These are phyloP conservation scores for Talaromyces sp. DNA, from an alignment of 2,329 filamentous ascomycete species.

Conservation along the genomic window DNA sequence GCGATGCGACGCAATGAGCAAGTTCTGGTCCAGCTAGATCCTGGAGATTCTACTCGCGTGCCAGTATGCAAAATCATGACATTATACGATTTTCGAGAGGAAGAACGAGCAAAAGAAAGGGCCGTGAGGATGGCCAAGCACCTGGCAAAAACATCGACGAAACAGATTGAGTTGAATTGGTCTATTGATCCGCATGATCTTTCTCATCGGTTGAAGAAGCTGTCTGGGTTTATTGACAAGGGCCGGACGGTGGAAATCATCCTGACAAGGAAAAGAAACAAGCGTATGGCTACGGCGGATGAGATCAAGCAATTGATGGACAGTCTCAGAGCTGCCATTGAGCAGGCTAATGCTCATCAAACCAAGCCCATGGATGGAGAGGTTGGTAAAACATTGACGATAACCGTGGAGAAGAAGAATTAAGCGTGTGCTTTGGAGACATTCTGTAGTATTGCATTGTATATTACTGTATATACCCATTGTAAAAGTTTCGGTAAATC, in stretches of 20 bases:
- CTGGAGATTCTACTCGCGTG: slow-evolving; percentile 32
- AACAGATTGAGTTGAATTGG: slow-evolving; percentile 90
- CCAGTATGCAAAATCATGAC: slow-evolving; percentile 72
- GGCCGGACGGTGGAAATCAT: slow-evolving; percentile 74
- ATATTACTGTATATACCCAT: slow-evolving; percentile 7
- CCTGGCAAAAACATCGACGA: slow-evolving; percentile 49
- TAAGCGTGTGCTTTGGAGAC: background rate
- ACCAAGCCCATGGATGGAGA: slow-evolving; percentile 44
- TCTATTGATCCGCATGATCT: slow-evolving; percentile 75
- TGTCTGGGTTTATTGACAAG: slow-evolving; percentile 68
- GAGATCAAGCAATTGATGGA: slow-evolving; percentile 62
- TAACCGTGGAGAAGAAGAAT: slow-evolving; percentile 38
- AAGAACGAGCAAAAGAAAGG: slow-evolving; percentile 41
- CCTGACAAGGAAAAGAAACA: slow-evolving; percentile 65
- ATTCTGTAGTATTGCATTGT: background rate
- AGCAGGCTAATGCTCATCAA: slow-evolving; percentile 44
- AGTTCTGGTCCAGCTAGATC: slow-evolving; percentile 52
- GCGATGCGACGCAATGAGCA: slow-evolving; percentile 51
- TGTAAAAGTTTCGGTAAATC: background rate
- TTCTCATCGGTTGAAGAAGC: slow-evolving; percentile 64
- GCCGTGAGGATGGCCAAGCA: slow-evolving; percentile 43
- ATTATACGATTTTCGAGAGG: slow-evolving; percentile 53
- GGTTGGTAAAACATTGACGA: slow-evolving; percentile 37
- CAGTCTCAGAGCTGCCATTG: slow-evolving; percentile 48
- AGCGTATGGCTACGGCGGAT: slow-evolving; percentile 58